Evolutionary conservation across 2,329 filamentous ascomycete genomes (phyloP).

Genomic region (Fusarium irregulare): DNA sequence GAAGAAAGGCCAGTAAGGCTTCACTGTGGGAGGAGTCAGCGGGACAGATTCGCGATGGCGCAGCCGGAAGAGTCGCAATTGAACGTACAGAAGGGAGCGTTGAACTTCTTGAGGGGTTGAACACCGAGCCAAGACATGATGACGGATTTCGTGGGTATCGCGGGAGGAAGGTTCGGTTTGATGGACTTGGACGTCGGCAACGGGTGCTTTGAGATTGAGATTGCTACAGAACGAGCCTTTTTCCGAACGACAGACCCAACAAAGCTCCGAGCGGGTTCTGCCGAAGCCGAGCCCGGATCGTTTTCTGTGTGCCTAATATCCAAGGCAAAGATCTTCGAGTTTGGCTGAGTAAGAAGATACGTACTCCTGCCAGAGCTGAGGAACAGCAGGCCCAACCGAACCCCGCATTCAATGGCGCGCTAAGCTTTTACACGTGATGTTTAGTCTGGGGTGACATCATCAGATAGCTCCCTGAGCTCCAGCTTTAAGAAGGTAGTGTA

Average conservation of each 20-base stretch:
- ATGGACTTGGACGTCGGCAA: slow-evolving; percentile 45
- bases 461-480: slow-evolving; percentile 42
- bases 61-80: slow-evolving; percentile 49
- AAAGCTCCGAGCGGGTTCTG: slow-evolving; percentile 52
- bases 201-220: slow-evolving; percentile 48
- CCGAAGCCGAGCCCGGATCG: slow-evolving; percentile 49
- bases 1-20: slow-evolving; percentile 94
- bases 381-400: slow-evolving; percentile 39
- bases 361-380: slow-evolving; percentile 20
- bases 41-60: slow-evolving; percentile 38
- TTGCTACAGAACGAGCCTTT: slow-evolving; percentile 56
- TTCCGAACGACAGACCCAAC: slow-evolving; percentile 47
- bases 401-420: slow-evolving; percentile 45
- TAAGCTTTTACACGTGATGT: slow-evolving; percentile 44
- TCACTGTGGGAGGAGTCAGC: slow-evolving; percentile 68
- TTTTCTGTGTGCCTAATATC: slow-evolving; percentile 46
- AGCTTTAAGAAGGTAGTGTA: slow-evolving; percentile 48
- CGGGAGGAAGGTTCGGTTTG: slow-evolving; percentile 52
- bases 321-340: slow-evolving; percentile 8
- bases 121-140: slow-evolving; percentile 81
- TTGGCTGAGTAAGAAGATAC: slow-evolving; percentile 29
- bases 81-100: slow-evolving; percentile 78
- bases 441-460: slow-evolving; percentile 43
- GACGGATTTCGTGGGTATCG: slow-evolving; percentile 56
- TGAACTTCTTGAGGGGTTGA: slow-evolving; percentile 80